phyloP scores from a whole-genome alignment of 257 asterid genomes.

The Prunella vulgaris region DNA sequence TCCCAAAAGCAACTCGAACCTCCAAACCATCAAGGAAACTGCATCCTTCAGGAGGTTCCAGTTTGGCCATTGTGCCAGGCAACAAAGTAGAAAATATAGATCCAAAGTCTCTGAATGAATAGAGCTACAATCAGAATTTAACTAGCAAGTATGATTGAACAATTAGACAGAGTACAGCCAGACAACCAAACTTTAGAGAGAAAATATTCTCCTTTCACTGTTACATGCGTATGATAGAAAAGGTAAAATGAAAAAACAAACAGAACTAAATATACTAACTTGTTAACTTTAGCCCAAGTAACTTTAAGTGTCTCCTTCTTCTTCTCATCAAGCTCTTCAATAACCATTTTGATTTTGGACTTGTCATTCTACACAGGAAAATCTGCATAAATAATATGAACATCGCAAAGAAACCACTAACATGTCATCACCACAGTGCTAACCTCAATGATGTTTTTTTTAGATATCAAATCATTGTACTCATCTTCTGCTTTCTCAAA shows the following conservation, averaged over 20 bases:
- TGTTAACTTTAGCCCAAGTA: constrained; percentile 95
- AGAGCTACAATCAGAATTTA: constrained; percentile 11
- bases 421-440: constrained; percentile 22
- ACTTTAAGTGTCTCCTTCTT: constrained; percentile 91
- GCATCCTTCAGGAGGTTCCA: constrained; percentile 95
- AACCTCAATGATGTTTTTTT: constrained; percentile 95
- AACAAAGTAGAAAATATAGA: constrained; percentile 91
- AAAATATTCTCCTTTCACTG: no score
- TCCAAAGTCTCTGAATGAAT: constrained; percentile 84
- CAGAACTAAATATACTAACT: constrained; percentile 33
- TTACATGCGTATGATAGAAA: neutral
- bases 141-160: constrained; percentile 4
- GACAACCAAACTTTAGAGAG: neutral
- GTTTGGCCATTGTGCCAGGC: constrained; percentile 95
- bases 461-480: constrained; percentile 81
- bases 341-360: constrained; percentile 86
- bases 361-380: constrained; percentile 69
- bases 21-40: constrained; percentile 91
- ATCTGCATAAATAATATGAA: constrained; percentile 23
- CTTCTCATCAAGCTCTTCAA: constrained; percentile 98
- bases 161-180: constrained; percentile 1
- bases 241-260: neutral
- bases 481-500: constrained; percentile 99
- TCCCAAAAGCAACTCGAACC: constrained; percentile 94
- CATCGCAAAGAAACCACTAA: neutral